A percentile compares a stretch with the other conserved stretches of the same genome.
Evolutionary conservation across 768 basidiomycete genomes (phyloP).

Genomic region (Cystofilobasidium ferigula): DNA sequence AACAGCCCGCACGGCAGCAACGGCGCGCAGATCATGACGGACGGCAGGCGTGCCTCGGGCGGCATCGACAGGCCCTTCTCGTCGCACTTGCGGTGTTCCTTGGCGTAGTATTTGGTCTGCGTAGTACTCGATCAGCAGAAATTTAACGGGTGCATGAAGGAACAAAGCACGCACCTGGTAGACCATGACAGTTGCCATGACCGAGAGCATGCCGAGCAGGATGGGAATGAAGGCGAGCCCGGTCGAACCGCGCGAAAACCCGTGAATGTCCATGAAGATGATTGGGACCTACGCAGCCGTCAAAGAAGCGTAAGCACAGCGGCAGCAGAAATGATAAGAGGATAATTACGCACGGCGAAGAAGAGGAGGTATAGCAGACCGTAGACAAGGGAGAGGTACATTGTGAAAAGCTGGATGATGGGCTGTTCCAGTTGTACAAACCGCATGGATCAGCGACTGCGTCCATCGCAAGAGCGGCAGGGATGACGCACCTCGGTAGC

Average conservation of each 20-base stretch:
- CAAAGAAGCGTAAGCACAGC: no score
- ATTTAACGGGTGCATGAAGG: not conserved
- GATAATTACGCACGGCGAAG: no score
- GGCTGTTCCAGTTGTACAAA: no score
- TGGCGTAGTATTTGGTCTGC: not conserved
- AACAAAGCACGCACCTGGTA: conserved; percentile 8
- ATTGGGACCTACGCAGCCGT: no score
- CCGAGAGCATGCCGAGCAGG: conserved; percentile 19
- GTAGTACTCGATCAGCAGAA: not conserved
- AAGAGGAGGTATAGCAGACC: conserved; percentile 22
- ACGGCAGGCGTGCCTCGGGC: conserved; percentile 12
- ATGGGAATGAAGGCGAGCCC: conserved; percentile 23
- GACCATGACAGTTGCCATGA: conserved; percentile 13
- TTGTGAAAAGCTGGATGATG: conserved; percentile 1
- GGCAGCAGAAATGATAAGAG: no score
- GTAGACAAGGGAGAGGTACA: conserved; percentile 7
- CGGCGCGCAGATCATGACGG: conserved; percentile 15
- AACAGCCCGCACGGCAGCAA: conserved; percentile 17
- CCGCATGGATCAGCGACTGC: no score
- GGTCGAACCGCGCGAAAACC: conserved; percentile 14
- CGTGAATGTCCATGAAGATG: not conserved
- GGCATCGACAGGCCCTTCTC: not conserved
- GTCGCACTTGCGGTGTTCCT: not conserved
- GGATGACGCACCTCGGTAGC: conserved; percentile 29
- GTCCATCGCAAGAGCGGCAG: no score